Evolutionary conservation across 495 filamentous ascomycete genomes (phyloP).

Genomic region (Penicillium goetzii): DNA sequence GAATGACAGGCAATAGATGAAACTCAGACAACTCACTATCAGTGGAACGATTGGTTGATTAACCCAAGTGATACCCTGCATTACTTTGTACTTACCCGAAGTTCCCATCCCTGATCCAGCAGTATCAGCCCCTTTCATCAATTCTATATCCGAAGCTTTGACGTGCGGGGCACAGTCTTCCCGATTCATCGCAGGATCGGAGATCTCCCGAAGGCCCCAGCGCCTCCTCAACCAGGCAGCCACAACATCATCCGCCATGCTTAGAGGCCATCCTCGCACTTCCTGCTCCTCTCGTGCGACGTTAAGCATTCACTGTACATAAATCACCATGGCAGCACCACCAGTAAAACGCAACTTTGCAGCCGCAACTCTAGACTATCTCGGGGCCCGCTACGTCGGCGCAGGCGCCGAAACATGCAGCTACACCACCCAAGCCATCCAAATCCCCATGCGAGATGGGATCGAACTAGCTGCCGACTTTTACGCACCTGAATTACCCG

Average conservation of each 20-base stretch:
- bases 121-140: too few relatives aligned
- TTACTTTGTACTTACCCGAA: too few relatives aligned
- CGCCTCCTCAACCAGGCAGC: background rate
- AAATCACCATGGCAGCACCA: constrained; percentile 11
- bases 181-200: background rate
- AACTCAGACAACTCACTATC: too few relatives aligned
- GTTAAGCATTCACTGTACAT: background rate
- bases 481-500: constrained; percentile 27
- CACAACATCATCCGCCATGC: background rate
- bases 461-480: constrained; percentile 35
- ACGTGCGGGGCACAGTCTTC: background rate
- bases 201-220: constrained; percentile 1
- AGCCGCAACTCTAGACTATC: constrained; percentile 20
- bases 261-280: background rate
- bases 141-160: background rate
- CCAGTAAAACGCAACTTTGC: constrained; percentile 19
- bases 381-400: constrained; percentile 16
- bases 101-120: too few relatives aligned
- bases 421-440: constrained; percentile 30
- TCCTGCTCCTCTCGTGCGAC: background rate
- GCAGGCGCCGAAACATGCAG: constrained; percentile 24
- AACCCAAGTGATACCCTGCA: too few relatives aligned
- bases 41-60: too few relatives aligned
- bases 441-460: constrained; percentile 34
- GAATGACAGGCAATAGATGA: too few relatives aligned